A percentile compares a stretch with the other conserved stretches of the same genome.
Conservation (phyloP, 352 stramenopile species). For the Globisporangium barbulae region DNA sequence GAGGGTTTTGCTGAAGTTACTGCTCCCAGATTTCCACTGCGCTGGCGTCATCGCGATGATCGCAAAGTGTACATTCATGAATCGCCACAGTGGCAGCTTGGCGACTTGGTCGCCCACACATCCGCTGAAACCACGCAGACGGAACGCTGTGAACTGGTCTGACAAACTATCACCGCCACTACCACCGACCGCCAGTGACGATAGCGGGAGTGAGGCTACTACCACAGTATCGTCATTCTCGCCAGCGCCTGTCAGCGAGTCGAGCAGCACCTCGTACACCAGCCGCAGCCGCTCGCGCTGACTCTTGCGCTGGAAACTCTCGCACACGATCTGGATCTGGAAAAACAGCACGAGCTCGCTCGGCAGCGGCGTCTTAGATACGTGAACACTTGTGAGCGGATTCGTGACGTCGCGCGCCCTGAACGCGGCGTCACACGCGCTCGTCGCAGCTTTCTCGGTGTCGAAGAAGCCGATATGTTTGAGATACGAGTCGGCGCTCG, state of each 20-base stretch:
- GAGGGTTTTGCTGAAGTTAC: background rate
- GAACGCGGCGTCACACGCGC: slow-evolving; percentile 36
- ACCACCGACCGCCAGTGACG: slow-evolving; percentile 12
- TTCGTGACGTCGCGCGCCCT: slow-evolving; percentile 36
- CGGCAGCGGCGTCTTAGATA: slow-evolving; percentile 28
- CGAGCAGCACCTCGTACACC: slow-evolving; percentile 38
- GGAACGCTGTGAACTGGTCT: slow-evolving; percentile 6
- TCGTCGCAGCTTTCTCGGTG: slow-evolving; percentile 40
- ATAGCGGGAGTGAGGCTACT: background rate
- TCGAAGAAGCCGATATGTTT: slow-evolving; percentile 58
- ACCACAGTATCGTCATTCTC: background rate
- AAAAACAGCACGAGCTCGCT: slow-evolving; percentile 33
- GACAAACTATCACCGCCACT: background rate
- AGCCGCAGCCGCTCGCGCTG: slow-evolving; percentile 46
- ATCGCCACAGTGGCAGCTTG: slow-evolving; percentile 40
- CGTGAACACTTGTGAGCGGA: slow-evolving; percentile 28
- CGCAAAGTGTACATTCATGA: slow-evolving; percentile 34
- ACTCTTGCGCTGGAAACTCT: slow-evolving; percentile 39
- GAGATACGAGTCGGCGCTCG: slow-evolving; percentile 43
- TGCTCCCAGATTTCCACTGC: slow-evolving; percentile 33
- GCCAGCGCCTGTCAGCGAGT: background rate
- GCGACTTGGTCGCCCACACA: slow-evolving; percentile 31
- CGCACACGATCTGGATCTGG: slow-evolving; percentile 47
- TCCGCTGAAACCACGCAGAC: slow-evolving; percentile 32
- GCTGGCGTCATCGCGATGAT: slow-evolving; percentile 41